A percentile compares a stretch with the other conserved stretches of the same genome.
Evolutionary conservation across 1,139 yeast genomes (phyloP).

Genomic region (Candida sp.): DNA sequence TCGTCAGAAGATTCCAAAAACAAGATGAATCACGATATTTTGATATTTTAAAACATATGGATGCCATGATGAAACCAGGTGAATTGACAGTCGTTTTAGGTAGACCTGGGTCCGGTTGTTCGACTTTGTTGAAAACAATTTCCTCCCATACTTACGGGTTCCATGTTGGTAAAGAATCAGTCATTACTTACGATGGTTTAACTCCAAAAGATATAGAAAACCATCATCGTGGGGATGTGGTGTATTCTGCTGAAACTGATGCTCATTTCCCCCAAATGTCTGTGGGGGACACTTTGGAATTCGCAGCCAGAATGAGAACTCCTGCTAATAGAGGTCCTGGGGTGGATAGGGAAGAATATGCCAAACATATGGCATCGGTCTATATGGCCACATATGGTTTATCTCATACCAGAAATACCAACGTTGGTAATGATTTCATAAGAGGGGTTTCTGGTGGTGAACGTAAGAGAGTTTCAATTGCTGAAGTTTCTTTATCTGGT

Average conservation of each 20-base stretch:
- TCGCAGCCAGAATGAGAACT: constrained; percentile 59
- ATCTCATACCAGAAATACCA: constrained; percentile 24
- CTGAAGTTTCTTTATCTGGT: constrained; percentile 58
- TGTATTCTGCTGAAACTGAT: constrained; percentile 62
- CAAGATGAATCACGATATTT: too few species aligned
- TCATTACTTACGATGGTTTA: constrained; percentile 50
- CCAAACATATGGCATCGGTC: constrained; percentile 44
- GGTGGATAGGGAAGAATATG: constrained; percentile 45
- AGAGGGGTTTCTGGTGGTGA: constrained; percentile 89
- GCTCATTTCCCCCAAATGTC: constrained; percentile 63
- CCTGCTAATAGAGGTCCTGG: constrained; percentile 52
- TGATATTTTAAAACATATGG: constrained; percentile 34
- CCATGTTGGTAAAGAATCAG: constrained; percentile 25
- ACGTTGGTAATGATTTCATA: constrained; percentile 43
- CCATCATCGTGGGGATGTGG: constrained; percentile 47
- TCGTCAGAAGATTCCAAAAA: too few species aligned
- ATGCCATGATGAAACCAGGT: constrained; percentile 57
- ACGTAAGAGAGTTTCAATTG: constrained; percentile 77
- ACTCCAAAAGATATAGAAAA: constrained; percentile 46
- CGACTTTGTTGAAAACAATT: constrained; percentile 71
- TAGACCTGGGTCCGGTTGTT: constrained; percentile 84
- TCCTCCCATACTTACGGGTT: constrained; percentile 40
- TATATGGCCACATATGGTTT: constrained; percentile 56
- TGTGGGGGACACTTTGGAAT: constrained; percentile 58
- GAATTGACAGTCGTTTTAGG: constrained; percentile 76